A percentile compares a stretch with the other conserved stretches of the same genome.
Conservation (phyloP, 1,139 yeast genomes). For the Candida tropicalis region DNA sequence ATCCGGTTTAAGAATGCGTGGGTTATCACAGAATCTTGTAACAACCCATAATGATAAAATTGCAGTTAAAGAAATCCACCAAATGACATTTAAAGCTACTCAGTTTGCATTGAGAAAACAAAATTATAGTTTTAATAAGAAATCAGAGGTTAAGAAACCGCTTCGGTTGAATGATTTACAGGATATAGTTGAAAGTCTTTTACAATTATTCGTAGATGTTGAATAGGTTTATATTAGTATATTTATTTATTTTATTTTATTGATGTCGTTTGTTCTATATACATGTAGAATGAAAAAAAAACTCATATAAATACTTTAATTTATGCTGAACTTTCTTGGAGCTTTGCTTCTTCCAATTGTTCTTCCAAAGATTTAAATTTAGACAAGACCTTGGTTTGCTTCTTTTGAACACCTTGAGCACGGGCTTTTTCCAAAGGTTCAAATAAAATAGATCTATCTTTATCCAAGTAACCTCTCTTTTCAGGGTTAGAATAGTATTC, state of each 20-base stretch:
- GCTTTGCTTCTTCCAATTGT: slow-evolving; percentile 15
- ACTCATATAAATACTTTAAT: no score
- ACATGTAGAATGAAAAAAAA: background rate
- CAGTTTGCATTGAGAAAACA: slow-evolving; percentile 43
- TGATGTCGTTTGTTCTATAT: no score
- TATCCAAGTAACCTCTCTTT: slow-evolving; percentile 73
- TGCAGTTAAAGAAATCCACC: slow-evolving; percentile 43
- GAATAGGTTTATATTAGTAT: slow-evolving; percentile 16
- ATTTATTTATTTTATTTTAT: slow-evolving; percentile 6
- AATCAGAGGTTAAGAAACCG: slow-evolving; percentile 12
- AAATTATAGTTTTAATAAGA: slow-evolving; percentile 29
- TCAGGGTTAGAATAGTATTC: slow-evolving; percentile 72
- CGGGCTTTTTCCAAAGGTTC: slow-evolving; percentile 35
- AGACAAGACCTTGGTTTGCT: slow-evolving; percentile 32
- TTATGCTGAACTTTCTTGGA: slow-evolving; percentile 1
- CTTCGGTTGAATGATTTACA: slow-evolving; percentile 35
- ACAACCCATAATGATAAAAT: slow-evolving; percentile 34
- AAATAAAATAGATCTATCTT: slow-evolving; percentile 40
- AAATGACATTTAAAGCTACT: slow-evolving; percentile 45
- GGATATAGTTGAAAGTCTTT: slow-evolving; percentile 38
- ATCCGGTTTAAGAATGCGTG: slow-evolving; percentile 47
- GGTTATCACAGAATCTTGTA: slow-evolving; percentile 31
- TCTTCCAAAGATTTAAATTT: slow-evolving; percentile 17
- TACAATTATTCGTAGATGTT: slow-evolving; percentile 39
- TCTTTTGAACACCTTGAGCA: slow-evolving; percentile 27